Percentiles rank a stretch among this genome's conserved stretches.
Conservation (phyloP, 768 basidiomycete species). For the Pleurotus giganteus region DNA sequence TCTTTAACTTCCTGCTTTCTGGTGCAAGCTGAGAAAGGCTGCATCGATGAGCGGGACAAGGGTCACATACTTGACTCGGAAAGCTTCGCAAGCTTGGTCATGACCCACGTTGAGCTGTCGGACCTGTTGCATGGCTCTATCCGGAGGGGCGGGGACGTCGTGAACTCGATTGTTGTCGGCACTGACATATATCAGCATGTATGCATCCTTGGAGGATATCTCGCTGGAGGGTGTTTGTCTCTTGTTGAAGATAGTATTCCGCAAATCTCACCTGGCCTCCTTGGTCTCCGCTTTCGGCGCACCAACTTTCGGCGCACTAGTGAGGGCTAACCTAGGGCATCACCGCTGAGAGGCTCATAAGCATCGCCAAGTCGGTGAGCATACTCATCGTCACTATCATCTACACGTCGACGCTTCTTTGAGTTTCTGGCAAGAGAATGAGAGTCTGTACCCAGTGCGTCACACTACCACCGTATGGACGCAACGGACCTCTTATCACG, state of each 20-base stretch:
- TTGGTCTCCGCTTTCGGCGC: not conserved
- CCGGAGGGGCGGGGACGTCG: slow-evolving; percentile 45
- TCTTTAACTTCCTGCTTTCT: slow-evolving; percentile 43
- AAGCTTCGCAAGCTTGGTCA: slow-evolving; percentile 49
- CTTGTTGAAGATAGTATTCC: not conserved
- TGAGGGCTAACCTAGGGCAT: slow-evolving; percentile 2
- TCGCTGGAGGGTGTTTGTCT: slow-evolving; percentile 27
- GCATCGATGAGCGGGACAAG: no score
- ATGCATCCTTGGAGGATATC: slow-evolving; percentile 81
- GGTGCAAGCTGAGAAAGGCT: not conserved
- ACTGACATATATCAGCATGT: slow-evolving; percentile 90
- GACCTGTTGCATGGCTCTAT: slow-evolving; percentile 53
- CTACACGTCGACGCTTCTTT: slow-evolving; percentile 53
- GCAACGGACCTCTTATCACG: slow-evolving; percentile 17
- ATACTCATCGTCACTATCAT: slow-evolving; percentile 58
- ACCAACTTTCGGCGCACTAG: not conserved
- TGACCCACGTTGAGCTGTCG: slow-evolving; percentile 53
- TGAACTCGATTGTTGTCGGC: slow-evolving; percentile 21
- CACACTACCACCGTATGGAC: slow-evolving; percentile 4
- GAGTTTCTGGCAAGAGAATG: slow-evolving; percentile 23
- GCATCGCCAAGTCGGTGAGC: not conserved
- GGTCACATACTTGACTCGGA: slow-evolving; percentile 41
- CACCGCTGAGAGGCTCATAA: not conserved
- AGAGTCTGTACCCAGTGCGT: not conserved
- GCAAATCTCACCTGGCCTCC: not conserved